Percentiles rank a stretch among this genome's conserved stretches.
phyloP scores from a whole-genome alignment of 257 asterid species.

The Linderniella brevidens region DNA sequence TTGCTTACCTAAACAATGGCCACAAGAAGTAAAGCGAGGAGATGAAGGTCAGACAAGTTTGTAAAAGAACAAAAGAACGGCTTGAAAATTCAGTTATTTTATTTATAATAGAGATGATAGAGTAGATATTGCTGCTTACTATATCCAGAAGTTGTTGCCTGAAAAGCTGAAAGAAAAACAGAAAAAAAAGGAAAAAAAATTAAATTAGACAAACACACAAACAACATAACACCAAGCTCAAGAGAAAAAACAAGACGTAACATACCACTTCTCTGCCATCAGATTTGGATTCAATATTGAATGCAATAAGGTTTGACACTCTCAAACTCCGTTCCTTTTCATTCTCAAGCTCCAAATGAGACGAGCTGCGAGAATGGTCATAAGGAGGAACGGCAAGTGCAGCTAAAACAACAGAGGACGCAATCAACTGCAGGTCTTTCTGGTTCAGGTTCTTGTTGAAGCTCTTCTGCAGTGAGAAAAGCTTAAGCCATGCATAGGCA shows the following conservation, averaged over 20 bases:
- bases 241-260: constrained; percentile 3
- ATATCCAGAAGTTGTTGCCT: constrained; percentile 59
- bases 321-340: constrained; percentile 60
- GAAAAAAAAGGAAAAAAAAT: constrained; percentile 1
- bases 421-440: constrained; percentile 77
- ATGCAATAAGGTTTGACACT: constrained; percentile 54
- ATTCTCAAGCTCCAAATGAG: constrained; percentile 75
- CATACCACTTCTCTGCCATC: constrained; percentile 55
- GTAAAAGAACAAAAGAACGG: too few relatives aligned
- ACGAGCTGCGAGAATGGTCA: constrained; percentile 44
- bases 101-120: too few relatives aligned
- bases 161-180: constrained; percentile 51
- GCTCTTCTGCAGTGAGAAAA: constrained; percentile 71
- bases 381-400: constrained; percentile 84
- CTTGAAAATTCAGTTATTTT: too few relatives aligned
- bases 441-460: constrained; percentile 75
- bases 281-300: constrained; percentile 55
- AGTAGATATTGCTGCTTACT: constrained; percentile 27
- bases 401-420: constrained; percentile 74
- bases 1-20: constrained; percentile 42
- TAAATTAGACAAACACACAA: constrained; percentile 5
- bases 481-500: constrained; percentile 97
- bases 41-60: too few relatives aligned
- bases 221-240: constrained; percentile 5
- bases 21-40: constrained; percentile 7